Evolutionary conservation across 441 rosid species (phyloP), one percentile per base, ranked within the genome.

Genomic region (Biscutella auriculata): DNA sequence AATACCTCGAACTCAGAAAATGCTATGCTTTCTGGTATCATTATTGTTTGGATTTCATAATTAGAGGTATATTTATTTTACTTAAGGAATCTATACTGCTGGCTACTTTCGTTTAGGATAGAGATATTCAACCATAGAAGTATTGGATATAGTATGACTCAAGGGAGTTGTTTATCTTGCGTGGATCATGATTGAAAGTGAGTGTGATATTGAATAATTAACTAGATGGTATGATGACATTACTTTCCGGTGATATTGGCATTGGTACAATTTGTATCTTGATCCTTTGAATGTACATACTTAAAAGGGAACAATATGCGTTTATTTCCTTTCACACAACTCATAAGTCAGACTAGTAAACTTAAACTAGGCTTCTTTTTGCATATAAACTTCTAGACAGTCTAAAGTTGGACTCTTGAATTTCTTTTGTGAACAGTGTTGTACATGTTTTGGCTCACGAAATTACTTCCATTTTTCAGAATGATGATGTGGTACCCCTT

Each of bases 401-500:
- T 46, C 46, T 39, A 33, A 40, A 47, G 1, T 12, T 48, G 67
- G 30, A 41, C 13, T 47, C 39, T 45, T 45, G 44, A 60, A 48
- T 37, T 25, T 27, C 50, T 53, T 29, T 6, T 40, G 39, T 52
- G 42, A 21, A 52, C 9, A 58, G 8, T 29, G 11, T 53, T 60
- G 39, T 41, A 50, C 47, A 34, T 35, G 28, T 63, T 69, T 39
- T 39, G 45, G 50, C 62, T 63, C 37, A 37, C 34, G 6, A 50
- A 57, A 27, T 70, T 66, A 46, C 76, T 49, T 77, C 40, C 32
- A 63, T 65, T 55, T 70, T 30, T 66, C 84, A 93, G 99, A 83
- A 74, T 76, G 93, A 82, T 58, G 82, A 80, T 72, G 87, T 84
- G 56, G 91, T 81, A 61, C 97, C 99, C 0, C 71, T 69, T 14